These are phyloP conservation scores for Nicotiana attenuata DNA, from an alignment of 257 asterid species.

Conservation along the genomic window DNA sequence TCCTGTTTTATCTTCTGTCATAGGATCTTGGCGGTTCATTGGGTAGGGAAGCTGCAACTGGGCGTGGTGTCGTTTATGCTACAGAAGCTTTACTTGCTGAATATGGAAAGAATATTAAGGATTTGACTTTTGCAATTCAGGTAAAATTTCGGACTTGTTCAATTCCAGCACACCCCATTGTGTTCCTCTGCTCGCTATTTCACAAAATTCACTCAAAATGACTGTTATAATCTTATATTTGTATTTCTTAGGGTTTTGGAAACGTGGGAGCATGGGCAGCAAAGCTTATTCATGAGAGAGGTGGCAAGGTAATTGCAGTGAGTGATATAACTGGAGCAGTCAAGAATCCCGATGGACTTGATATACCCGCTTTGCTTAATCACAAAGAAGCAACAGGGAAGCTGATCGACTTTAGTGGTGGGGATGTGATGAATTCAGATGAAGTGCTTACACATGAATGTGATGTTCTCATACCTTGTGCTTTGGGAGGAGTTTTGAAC, in stretches of 20 bases:
- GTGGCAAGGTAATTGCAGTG: constrained; percentile 82
- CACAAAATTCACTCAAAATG: background rate
- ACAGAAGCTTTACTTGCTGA: constrained; percentile 83
- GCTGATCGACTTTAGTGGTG: constrained; percentile 55
- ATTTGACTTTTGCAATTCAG: constrained; percentile 69
- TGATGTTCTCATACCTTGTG: constrained; percentile 88
- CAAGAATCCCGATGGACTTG: constrained; percentile 62
- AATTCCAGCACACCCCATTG: background rate
- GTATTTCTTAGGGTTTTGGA: constrained; percentile 64
- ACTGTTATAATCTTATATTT: background rate
- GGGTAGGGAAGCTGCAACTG: constrained; percentile 95
- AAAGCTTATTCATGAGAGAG: constrained; percentile 67
- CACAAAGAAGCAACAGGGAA: constrained; percentile 63
- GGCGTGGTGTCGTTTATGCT: constrained; percentile 87
- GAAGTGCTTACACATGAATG: constrained; percentile 69
- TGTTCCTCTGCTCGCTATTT: background rate
- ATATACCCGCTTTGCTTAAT: constrained; percentile 51
- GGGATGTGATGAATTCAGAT: constrained; percentile 59
- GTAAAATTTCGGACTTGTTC: constrained; percentile 25
- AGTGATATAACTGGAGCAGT: constrained; percentile 91
- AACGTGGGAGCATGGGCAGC: constrained; percentile 96
- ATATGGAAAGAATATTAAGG: constrained; percentile 73
- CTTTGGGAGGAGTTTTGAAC: constrained; percentile 89
- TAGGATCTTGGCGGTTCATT: constrained; percentile 95
- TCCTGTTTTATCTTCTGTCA: background rate